Evolutionary conservation across 345 rosid species (phyloP).

Genomic region (Schrenkiella parvula): DNA sequence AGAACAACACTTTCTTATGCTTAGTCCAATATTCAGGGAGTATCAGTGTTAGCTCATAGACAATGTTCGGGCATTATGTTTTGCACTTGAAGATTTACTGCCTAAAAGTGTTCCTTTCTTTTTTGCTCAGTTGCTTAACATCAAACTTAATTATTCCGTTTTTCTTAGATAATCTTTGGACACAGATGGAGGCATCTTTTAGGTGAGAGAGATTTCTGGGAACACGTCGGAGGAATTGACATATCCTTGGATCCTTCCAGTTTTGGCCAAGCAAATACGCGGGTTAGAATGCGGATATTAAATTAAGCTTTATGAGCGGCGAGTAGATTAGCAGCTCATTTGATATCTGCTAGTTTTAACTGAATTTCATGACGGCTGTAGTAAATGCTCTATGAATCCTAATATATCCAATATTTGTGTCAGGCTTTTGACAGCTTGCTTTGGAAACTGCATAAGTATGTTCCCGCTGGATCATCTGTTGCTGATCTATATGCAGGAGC

Average conservation of each 20-base stretch:
- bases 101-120: not conserved
- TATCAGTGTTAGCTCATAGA: not conserved
- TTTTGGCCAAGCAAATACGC: conserved; percentile 95
- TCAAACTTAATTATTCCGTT: not conserved
- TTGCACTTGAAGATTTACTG: not conserved
- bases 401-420: not conserved
- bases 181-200: conserved; percentile 94
- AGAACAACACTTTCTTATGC: not conserved
- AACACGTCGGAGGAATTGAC: conserved; percentile 88
- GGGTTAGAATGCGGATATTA: conserved; percentile 37
- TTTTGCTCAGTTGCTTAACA: not conserved
- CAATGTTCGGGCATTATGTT: not conserved
- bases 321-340: not conserved
- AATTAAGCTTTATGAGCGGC: not conserved
- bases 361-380: not conserved
- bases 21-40: not conserved
- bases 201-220: conserved; percentile 95
- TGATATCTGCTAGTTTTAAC: not conserved
- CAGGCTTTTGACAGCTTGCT: conserved; percentile 65
- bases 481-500: conserved; percentile 97
- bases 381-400: not conserved
- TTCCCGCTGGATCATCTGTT: conserved; percentile 81
- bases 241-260: conserved; percentile 87
- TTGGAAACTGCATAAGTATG: conserved; percentile 80
- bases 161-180: conserved; percentile 74